A percentile compares a stretch with the other conserved stretches of the same genome.
Conservation (phyloP, 2,329 filamentous ascomycete genomes). For the Hymenoscyphus fraxineus region DNA sequence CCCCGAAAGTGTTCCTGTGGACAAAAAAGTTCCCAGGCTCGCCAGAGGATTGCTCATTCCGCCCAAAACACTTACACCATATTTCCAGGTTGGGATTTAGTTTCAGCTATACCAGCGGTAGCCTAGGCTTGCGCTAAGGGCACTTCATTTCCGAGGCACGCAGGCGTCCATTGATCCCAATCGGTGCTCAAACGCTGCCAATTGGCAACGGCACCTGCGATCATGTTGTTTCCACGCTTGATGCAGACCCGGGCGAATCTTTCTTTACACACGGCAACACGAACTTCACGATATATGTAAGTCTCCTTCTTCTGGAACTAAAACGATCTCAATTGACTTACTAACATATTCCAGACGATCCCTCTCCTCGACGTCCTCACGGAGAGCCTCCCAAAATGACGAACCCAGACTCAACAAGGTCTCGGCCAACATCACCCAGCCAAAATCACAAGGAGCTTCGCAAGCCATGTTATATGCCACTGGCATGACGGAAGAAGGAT, state of each 20-base stretch:
- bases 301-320: constrained; percentile 8
- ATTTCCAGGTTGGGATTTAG: background rate
- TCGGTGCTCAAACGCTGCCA: background rate
- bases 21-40: constrained; percentile 1
- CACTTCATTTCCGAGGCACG: background rate
- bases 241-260: constrained; percentile 28
- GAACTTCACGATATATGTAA: constrained; percentile 32
- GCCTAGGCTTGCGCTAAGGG: background rate
- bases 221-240: constrained; percentile 31
- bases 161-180: background rate
- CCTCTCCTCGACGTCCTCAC: constrained; percentile 30
- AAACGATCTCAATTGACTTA: constrained; percentile 11
- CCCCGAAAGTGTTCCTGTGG: constrained; percentile 2
- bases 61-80: background rate
- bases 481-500: constrained; percentile 77
- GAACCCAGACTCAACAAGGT: constrained; percentile 69
- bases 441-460: constrained; percentile 95
- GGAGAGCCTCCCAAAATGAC: constrained; percentile 30
- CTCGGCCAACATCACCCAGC: constrained; percentile 84
- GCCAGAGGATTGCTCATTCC: background rate
- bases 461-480: constrained; percentile 99
- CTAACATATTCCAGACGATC: constrained; percentile 29
- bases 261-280: constrained; percentile 28
- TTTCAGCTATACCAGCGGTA: background rate
- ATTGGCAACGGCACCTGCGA: constrained; percentile 2